Evolutionary conservation across 371 early-diverging fungal genomes (phyloP).

Genomic region (Mortierella sp.): DNA sequence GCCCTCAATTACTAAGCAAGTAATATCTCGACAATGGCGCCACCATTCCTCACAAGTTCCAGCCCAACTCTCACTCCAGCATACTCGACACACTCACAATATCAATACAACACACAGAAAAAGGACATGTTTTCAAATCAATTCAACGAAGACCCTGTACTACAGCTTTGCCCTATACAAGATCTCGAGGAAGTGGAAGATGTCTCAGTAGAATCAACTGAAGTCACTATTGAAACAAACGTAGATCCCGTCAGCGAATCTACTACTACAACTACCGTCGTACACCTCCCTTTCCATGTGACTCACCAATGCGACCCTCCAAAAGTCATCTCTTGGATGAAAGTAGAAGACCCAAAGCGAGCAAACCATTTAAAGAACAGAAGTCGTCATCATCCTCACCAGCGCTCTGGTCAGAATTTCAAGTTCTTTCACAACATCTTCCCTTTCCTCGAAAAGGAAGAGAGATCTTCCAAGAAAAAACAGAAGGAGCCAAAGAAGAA

Average conservation of each 20-base stretch:
- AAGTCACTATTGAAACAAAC: slow-evolving; percentile 41
- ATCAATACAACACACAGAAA: neutral
- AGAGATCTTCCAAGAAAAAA: neutral
- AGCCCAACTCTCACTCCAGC: neutral
- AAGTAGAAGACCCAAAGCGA: slow-evolving; percentile 13
- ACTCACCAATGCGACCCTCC: slow-evolving; percentile 35
- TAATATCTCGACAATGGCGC: slow-evolving; percentile 1
- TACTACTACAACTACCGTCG: slow-evolving; percentile 43
- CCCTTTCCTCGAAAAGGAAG: slow-evolving; percentile 21
- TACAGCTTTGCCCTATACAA: neutral
- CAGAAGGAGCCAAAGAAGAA: slow-evolving; percentile 13
- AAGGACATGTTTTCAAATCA: neutral
- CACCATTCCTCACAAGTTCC: neutral
- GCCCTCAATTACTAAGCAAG: neutral
- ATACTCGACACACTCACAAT: neutral
- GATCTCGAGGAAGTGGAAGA: neutral
- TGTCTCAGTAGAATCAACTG: slow-evolving; percentile 20
- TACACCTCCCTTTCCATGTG: slow-evolving; percentile 48
- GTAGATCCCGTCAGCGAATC: slow-evolving; percentile 44
- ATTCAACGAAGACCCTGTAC: neutral
- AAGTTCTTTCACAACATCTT: slow-evolving; percentile 10
- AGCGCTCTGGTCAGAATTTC: neutral
- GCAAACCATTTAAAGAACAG: neutral
- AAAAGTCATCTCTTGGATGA: slow-evolving; percentile 54
- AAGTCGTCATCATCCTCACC: slow-evolving; percentile 15